Conservation (phyloP, 495 filamentous ascomycete species). For the Pseudoneurospora amorphoporcata region DNA sequence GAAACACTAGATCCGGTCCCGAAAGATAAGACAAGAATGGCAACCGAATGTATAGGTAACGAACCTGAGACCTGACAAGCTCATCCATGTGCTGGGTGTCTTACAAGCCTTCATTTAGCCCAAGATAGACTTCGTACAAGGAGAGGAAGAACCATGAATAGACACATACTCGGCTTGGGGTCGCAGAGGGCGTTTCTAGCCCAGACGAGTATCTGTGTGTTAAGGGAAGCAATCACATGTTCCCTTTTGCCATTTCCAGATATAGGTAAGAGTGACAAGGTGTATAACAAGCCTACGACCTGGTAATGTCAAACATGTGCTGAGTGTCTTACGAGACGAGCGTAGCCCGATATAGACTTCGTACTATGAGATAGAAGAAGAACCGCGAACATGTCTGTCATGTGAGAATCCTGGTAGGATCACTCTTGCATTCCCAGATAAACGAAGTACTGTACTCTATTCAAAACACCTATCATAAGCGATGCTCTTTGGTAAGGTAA, state of each 20-base stretch:
- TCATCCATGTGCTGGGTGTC: neutral
- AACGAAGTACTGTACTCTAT: neutral
- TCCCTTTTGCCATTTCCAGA: too few species aligned
- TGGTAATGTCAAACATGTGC: neutral
- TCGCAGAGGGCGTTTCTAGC: too few species aligned
- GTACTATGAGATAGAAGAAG: neutral
- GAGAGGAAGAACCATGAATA: neutral
- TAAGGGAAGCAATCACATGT: too few species aligned
- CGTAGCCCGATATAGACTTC: neutral
- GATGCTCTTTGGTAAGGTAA: neutral
- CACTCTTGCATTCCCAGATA: neutral
- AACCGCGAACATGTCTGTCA: neutral
- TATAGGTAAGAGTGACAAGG: neutral
- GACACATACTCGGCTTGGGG: too few species aligned
- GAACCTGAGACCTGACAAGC: neutral
- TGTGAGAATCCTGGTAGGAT: neutral
- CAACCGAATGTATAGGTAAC: neutral
- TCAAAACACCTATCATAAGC: neutral
- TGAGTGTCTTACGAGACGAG: neutral
- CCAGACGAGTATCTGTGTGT: too few species aligned
- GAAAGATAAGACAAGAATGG: neutral
- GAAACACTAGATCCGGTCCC: neutral
- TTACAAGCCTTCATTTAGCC: neutral
- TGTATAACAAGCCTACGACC: neutral
- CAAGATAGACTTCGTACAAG: neutral